A percentile compares a stretch with the other conserved stretches of the same genome.
Conservation (phyloP, 257 asterid genomes). For the Gardenia jasminoides region DNA sequence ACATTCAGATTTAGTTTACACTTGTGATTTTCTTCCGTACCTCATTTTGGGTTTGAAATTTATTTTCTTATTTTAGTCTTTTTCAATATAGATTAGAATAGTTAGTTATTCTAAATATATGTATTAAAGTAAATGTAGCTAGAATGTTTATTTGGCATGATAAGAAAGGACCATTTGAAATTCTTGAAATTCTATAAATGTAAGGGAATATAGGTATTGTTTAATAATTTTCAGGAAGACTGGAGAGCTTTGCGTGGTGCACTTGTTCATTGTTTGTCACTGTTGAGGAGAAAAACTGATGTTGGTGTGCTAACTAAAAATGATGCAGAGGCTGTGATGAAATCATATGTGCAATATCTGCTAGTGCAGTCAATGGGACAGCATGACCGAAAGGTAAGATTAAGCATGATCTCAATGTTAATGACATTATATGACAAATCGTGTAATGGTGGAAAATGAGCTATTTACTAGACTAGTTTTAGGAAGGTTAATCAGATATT, state of each 20-base stretch:
- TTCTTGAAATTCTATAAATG: not conserved
- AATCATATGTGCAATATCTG: constrained; percentile 51
- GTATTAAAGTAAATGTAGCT: no score
- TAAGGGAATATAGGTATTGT: constrained; percentile 16
- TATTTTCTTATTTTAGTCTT: no score
- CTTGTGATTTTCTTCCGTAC: no score
- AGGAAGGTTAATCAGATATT: not conserved
- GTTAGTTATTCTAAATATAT: no score
- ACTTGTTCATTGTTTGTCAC: constrained; percentile 85
- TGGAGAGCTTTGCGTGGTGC: constrained; percentile 98
- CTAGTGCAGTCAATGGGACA: constrained; percentile 88
- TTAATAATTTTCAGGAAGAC: constrained; percentile 66
- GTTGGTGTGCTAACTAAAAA: constrained; percentile 50
- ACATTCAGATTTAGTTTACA: no score
- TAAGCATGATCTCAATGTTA: constrained; percentile 7
- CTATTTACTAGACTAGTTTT: not conserved
- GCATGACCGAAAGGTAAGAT: constrained; percentile 78
- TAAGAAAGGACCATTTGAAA: no score
- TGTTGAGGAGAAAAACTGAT: constrained; percentile 66
- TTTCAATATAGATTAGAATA: no score
- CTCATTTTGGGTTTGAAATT: no score
- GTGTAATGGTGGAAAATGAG: not conserved
- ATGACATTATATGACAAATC: not conserved
- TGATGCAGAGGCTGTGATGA: constrained; percentile 72
- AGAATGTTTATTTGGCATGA: no score